Percentiles rank a stretch among this genome's conserved stretches.
Evolutionary conservation across 2,329 filamentous ascomycete genomes (phyloP).

Genomic region (Ascochyta viciae-villosae): DNA sequence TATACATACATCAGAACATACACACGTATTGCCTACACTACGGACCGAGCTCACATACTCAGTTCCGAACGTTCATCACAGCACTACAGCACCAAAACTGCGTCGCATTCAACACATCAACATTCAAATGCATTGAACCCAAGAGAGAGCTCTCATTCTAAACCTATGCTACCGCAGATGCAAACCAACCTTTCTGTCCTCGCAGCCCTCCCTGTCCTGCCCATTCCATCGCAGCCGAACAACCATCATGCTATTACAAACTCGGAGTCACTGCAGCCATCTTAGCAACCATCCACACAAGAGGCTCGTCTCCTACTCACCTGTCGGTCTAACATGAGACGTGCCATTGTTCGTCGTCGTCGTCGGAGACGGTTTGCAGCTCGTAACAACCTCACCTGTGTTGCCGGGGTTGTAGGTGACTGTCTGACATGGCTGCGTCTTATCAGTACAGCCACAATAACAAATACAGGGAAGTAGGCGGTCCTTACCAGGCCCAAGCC

Average conservation of each 20-base stretch:
- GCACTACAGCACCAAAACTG: too few species aligned
- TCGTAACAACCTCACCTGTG: slow-evolving; percentile 4
- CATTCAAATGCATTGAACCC: too few species aligned
- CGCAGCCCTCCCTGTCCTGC: too few species aligned
- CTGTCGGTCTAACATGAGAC: not conserved
- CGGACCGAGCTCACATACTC: too few species aligned
- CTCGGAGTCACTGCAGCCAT: not conserved
- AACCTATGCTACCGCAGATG: too few species aligned
- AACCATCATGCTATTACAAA: not conserved
- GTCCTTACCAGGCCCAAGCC: slow-evolving; percentile 35
- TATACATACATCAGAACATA: too few species aligned
- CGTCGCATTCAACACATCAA: too few species aligned
- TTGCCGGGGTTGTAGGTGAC: slow-evolving; percentile 26
- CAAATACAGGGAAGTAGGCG: not conserved
- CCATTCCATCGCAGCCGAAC: too few species aligned
- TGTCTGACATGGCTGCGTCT: slow-evolving; percentile 27
- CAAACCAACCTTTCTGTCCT: too few species aligned
- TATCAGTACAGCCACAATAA: slow-evolving; percentile 1
- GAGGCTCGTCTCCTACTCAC: not conserved
- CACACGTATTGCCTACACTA: too few species aligned
- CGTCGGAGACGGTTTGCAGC: slow-evolving; percentile 1
- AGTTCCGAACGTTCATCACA: too few species aligned
- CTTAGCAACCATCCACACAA: not conserved
- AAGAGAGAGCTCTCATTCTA: too few species aligned
- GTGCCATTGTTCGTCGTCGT: not conserved